Evolutionary conservation across 768 basidiomycete genomes (phyloP), one percentile per base, ranked within the genome.

Genomic region (Termitomyces sp.): DNA sequence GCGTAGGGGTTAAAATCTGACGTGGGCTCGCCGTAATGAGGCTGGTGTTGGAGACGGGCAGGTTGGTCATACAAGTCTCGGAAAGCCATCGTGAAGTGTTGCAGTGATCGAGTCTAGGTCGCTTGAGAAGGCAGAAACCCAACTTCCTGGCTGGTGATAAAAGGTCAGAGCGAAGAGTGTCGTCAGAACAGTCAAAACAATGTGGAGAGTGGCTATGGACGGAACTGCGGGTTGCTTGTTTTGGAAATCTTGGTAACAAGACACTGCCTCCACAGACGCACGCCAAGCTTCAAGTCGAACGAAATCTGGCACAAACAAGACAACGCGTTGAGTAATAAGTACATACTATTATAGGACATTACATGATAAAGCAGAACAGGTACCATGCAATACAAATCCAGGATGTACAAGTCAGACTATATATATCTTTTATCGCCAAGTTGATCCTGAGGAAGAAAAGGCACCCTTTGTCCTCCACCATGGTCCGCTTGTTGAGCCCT

Each of bases 41-140:
- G 60, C 48, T 69, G 66, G 23, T 62, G 63, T 49, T 65, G 65
- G 45, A 61, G 63, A 47, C 63, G 68, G 19, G 57, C 54, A 42
- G 63, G 57, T 52, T 68, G 74, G 59, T 75, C 58, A 64, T 85
- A 82, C 21, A 83, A 83, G 67, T 86, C 83, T 57, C 71, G 75
- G 69, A 85, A 83, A 11, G 82, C 68, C 77, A 85, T 82, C 61
- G 68, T 71, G 50, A 35, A 55, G 34, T 27, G n/a, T n/a, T n/a
- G n/a, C 29, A 21, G 42, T 25, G 27, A 38, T 37, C 32, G 27
- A 54, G n/a, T 21, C 6, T 10, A 37, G 16, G 23, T 49, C 48
- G 6, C 8, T 47, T 23, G 31, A 51, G 44, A 8, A 37, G 6
- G 27, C 21, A 21, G 31, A 34, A 16, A 32, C 23, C 8, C 4